phyloP scores from a whole-genome alignment of 441 rosid species.

The Daphne laureola region DNA sequence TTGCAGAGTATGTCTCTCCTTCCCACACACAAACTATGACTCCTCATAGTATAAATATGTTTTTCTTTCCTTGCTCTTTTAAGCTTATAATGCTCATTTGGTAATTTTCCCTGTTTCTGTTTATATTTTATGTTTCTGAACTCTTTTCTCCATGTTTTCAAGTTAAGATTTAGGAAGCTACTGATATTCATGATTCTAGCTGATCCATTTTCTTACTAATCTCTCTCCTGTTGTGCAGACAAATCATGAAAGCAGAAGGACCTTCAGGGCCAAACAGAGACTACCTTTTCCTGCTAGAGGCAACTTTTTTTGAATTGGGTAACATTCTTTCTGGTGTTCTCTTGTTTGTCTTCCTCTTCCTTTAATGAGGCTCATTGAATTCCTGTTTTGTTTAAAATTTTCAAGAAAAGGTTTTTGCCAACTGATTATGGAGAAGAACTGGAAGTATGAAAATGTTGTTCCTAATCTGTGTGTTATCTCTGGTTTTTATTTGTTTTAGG shows the following conservation, averaged over 20 bases:
- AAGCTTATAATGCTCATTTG: too few relatives aligned
- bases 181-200: not conserved
- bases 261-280: slow-evolving; percentile 97
- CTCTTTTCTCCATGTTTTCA: not conserved
- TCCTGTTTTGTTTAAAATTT: too few relatives aligned
- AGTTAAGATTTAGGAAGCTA: too few relatives aligned
- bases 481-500: slow-evolving; percentile 26
- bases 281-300: slow-evolving; percentile 70
- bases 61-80: too few relatives aligned
- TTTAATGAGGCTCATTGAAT: not conserved
- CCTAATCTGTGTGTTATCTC: not conserved
- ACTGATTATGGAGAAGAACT: too few relatives aligned
- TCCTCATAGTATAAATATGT: too few relatives aligned
- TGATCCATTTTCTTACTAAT: slow-evolving; percentile 2
- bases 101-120: not conserved
- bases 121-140: slow-evolving; percentile 4
- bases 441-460: too few relatives aligned
- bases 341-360: not conserved
- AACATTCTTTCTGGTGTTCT: slow-evolving; percentile 5
- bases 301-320: slow-evolving; percentile 59
- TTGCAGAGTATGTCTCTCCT: slow-evolving; percentile 12
- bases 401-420: too few relatives aligned
- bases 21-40: not conserved
- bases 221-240: slow-evolving; percentile 27
- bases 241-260: slow-evolving; percentile 66